Base-by-base conservation (phyloP, 192 early-diverging fungal species). In the Pilaira anomala region DNA sequence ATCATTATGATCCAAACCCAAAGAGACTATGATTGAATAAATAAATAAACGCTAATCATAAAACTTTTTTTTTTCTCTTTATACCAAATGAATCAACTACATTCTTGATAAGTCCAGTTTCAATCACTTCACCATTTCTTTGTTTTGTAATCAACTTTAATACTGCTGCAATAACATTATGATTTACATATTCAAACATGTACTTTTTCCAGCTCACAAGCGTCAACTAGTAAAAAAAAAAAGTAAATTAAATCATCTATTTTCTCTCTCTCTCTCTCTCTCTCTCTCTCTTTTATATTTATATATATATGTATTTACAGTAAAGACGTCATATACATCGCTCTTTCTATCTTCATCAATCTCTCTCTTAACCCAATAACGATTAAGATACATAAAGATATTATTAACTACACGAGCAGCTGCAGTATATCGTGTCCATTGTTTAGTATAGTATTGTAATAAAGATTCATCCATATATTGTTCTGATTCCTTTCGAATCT, bases 281-380 rank as follows among this genome's bases (percentile, higher is more conserved):
- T n/a, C n/a, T n/a, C n/a, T n/a, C n/a, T n/a, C n/a, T n/a, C n/a
- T n/a, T n/a, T n/a, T 4, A 33, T 11, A 54, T 14, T 1, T 1
- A 30, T 26, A 14, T 42, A 48, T 13, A 26, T 0, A 28, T 45
- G 6, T 60, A 80, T 81, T 81, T 75, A 98, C 88, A 60, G 92
- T 97, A 75, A 95, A 93, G 40, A 99, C 88, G 60, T 97, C 94
- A 68, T 89, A 91, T 24, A 95, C 87, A 64, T 80, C 82, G 45
- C 81, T 86, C 78, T 89, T 91, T 72, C 83, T 86, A 26, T 93
- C 91, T 64, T 99, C 97, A 40, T 96, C 94, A 54, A 94, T 89
- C 78, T 96, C 92, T 67, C 97, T 82, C 76, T 92, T 94, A 45
- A 98, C 91, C 97, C 97, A 99, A 73, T 95, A 91, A 36, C 95